phyloP scores from a whole-genome alignment of 2,329 filamentous ascomycete species.

The Ophiostoma ulmi region DNA sequence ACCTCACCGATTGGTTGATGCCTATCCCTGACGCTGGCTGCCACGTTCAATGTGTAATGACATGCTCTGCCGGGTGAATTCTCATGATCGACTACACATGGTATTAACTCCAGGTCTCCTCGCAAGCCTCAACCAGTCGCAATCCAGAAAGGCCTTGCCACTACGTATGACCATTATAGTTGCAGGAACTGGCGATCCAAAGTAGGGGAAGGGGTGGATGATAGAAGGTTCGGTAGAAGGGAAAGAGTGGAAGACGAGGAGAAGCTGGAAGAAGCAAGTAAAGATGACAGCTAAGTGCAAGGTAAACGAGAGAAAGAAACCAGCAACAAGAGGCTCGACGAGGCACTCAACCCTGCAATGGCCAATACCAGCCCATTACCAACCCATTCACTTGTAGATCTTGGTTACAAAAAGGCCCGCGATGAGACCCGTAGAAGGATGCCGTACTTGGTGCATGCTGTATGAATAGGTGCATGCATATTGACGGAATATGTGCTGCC shows the following conservation, averaged over 20 bases:
- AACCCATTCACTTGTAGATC: background rate
- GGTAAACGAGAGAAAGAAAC: background rate
- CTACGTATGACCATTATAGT: background rate
- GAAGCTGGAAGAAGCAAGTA: background rate
- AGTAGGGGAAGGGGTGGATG: background rate
- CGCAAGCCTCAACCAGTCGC: background rate
- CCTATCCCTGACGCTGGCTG: background rate
- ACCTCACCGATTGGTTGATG: background rate
- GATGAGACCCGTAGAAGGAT: background rate
- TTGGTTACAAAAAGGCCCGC: background rate
- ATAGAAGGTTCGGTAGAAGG: background rate
- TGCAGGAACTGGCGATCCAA: constrained; percentile 3
- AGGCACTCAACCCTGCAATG: background rate
- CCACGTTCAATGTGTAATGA: background rate
- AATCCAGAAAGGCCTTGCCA: constrained; percentile 4
- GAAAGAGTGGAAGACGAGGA: background rate
- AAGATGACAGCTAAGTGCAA: background rate
- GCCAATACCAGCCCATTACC: background rate
- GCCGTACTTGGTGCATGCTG: background rate
- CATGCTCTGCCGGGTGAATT: background rate
- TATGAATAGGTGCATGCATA: too few species aligned
- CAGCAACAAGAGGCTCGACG: background rate
- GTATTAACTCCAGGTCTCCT: background rate
- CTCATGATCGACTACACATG: background rate
- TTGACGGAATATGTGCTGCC: background rate